A percentile compares a stretch with the other conserved stretches of the same genome.
These are phyloP conservation scores for Penicillium paneum DNA, from an alignment of 2,329 filamentous ascomycete species.

Conservation along the genomic window DNA sequence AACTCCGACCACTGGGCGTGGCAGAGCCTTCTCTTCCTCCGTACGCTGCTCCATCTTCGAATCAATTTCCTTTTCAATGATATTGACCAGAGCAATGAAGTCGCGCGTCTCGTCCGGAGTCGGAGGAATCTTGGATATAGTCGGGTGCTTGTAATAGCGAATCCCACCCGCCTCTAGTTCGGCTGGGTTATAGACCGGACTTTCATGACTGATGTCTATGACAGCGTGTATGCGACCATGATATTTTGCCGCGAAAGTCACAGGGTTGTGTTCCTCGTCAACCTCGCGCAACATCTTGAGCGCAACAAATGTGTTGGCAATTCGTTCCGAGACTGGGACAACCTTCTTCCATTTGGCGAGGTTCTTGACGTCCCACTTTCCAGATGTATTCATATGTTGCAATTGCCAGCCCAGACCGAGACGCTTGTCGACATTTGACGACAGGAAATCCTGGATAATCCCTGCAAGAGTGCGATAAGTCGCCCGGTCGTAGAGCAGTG, in stretches of 20 bases:
- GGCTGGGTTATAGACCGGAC: constrained; percentile 79
- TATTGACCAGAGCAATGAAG: constrained; percentile 60
- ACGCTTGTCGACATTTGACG: constrained; percentile 69
- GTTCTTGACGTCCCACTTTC: constrained; percentile 98
- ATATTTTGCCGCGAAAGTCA: constrained; percentile 67
- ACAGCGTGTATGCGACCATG: constrained; percentile 67
- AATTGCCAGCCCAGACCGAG: constrained; percentile 87
- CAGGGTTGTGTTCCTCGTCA: constrained; percentile 76
- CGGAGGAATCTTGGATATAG: constrained; percentile 86
- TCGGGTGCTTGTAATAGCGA: constrained; percentile 81
- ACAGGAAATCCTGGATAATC: constrained; percentile 77
- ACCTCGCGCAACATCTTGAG: constrained; percentile 92
- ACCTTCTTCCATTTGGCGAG: constrained; percentile 85
- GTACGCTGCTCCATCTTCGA: constrained; percentile 42
- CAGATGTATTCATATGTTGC: constrained; percentile 79
- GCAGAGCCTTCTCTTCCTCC: constrained; percentile 33
- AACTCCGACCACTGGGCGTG: constrained; percentile 64
- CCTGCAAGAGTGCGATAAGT: constrained; percentile 75
- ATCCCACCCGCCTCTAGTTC: constrained; percentile 65
- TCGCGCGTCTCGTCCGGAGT: constrained; percentile 57
- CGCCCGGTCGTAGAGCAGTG: constrained; percentile 74
- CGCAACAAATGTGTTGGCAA: constrained; percentile 76
- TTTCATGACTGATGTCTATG: constrained; percentile 87
- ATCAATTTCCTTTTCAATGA: constrained; percentile 57
- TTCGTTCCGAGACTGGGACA: constrained; percentile 70